A percentile compares a stretch with the other conserved stretches of the same genome.
phyloP scores from a whole-genome alignment of 208 protist genomes.

The Leishmania turanica region DNA sequence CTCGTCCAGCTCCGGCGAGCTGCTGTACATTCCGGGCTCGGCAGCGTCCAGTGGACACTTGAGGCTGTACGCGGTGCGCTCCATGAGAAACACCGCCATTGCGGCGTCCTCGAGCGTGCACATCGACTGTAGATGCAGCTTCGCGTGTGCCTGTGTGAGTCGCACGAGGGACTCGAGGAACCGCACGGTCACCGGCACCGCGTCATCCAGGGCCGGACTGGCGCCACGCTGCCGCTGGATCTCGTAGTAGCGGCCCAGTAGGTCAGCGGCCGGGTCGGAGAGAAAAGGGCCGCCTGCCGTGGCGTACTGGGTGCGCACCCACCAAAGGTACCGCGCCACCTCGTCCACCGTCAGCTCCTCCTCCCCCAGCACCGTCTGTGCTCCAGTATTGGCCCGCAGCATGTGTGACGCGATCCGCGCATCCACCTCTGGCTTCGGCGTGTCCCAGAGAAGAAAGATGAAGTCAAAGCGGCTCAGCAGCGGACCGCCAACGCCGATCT shows the following conservation, averaged over 20 bases:
- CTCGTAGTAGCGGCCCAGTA: slow-evolving; percentile 82
- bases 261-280: slow-evolving; percentile 65
- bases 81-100: slow-evolving; percentile 89
- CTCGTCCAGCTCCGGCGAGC: slow-evolving; percentile 71
- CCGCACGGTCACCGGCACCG: slow-evolving; percentile 95
- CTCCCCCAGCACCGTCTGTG: slow-evolving; percentile 28
- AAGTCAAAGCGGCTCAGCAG: slow-evolving; percentile 98
- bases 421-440: slow-evolving; percentile 84
- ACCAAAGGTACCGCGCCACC: slow-evolving; percentile 77
- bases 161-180: slow-evolving; percentile 96
- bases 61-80: slow-evolving; percentile 82
- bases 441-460: slow-evolving; percentile 95
- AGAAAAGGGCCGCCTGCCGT: slow-evolving; percentile 68
- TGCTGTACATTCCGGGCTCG: slow-evolving; percentile 67
- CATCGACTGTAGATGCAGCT: slow-evolving; percentile 88
- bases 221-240: slow-evolving; percentile 73
- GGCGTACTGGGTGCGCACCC: slow-evolving; percentile 76
- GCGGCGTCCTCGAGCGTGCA: slow-evolving; percentile 84
- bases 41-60: slow-evolving; percentile 80
- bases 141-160: slow-evolving; percentile 95
- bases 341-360: slow-evolving; percentile 54
- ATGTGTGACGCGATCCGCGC: slow-evolving; percentile 87
- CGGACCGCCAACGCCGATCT: slow-evolving; percentile 94
- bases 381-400: slow-evolving; percentile 42
- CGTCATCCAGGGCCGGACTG: slow-evolving; percentile 76